Percentiles rank a stretch among this genome's conserved stretches.
Evolutionary conservation across 208 protist species (phyloP).

Genomic region (Trypanosoma avium): DNA sequence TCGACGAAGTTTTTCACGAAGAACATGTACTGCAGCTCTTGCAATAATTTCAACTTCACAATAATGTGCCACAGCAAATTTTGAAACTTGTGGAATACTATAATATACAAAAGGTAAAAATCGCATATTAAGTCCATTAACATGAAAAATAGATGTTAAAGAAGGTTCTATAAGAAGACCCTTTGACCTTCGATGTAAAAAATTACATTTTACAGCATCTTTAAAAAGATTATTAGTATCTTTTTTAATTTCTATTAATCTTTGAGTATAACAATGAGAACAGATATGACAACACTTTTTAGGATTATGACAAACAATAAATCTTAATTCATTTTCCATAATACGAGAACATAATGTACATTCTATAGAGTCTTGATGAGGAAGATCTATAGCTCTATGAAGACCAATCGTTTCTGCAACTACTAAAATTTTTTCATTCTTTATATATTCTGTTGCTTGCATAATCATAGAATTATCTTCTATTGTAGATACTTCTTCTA

Average conservation of each 20-base stretch:
- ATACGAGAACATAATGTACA: slow-evolving; percentile 52
- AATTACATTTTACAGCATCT: slow-evolving; percentile 61
- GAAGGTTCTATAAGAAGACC: slow-evolving; percentile 58
- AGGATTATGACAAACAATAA: slow-evolving; percentile 60
- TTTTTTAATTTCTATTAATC: slow-evolving; percentile 31
- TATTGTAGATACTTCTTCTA: slow-evolving; percentile 21
- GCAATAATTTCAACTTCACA: slow-evolving; percentile 77
- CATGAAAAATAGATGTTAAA: slow-evolving; percentile 57
- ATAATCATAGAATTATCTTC: slow-evolving; percentile 27
- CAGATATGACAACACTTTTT: slow-evolving; percentile 72
- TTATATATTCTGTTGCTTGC: slow-evolving; percentile 41
- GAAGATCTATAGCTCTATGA: slow-evolving; percentile 25
- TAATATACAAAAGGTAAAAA: slow-evolving; percentile 82
- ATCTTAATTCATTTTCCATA: slow-evolving; percentile 80
- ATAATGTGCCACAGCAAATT: slow-evolving; percentile 56
- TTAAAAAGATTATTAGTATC: slow-evolving; percentile 30
- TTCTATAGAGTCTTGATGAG: slow-evolving; percentile 25
- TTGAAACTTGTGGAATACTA: slow-evolving; percentile 46
- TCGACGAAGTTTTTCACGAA: slow-evolving; percentile 49
- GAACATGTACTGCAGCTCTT: slow-evolving; percentile 54
- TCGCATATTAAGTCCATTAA: slow-evolving; percentile 69
- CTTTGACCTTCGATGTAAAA: slow-evolving; percentile 30
- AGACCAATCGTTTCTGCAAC: slow-evolving; percentile 65
- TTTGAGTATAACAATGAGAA: slow-evolving; percentile 64
- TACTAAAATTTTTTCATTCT: slow-evolving; percentile 43